A percentile compares a stretch with the other conserved stretches of the same genome.
These are phyloP conservation scores for Pseudopyricularia cyperi DNA, from an alignment of 2,329 filamentous ascomycete genomes.

Conservation along the genomic window DNA sequence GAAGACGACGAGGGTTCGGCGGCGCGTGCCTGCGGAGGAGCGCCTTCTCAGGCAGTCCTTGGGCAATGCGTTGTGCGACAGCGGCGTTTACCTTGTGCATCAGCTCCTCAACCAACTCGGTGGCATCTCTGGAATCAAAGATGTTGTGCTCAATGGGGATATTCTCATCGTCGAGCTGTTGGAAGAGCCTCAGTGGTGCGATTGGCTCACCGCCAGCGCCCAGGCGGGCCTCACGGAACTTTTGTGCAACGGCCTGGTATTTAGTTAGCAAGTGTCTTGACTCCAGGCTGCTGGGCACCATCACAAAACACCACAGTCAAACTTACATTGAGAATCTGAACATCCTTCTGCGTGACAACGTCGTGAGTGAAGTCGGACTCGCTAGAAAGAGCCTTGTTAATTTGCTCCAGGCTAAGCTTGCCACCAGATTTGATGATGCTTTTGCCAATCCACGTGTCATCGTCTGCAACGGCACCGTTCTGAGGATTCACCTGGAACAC, in stretches of 20 bases:
- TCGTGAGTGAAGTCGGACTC: constrained; percentile 48
- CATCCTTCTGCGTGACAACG: constrained; percentile 57
- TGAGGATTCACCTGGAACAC: constrained; percentile 81
- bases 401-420: constrained; percentile 72
- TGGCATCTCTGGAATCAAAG: constrained; percentile 78
- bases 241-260: constrained; percentile 61
- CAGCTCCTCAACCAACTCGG: constrained; percentile 90
- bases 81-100: constrained; percentile 85
- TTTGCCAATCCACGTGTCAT: constrained; percentile 88
- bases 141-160: constrained; percentile 94
- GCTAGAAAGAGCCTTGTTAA: constrained; percentile 67
- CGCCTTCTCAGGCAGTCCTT: constrained; percentile 79
- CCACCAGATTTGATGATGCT: constrained; percentile 84
- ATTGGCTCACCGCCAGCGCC: constrained; percentile 68
- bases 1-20: constrained; percentile 77
- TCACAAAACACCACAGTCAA: not conserved
- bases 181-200: constrained; percentile 74
- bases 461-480: constrained; percentile 67
- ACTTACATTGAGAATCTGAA: constrained; percentile 64
- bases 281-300: not conserved
- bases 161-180: constrained; percentile 95
- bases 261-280: not conserved
- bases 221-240: constrained; percentile 80
- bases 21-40: constrained; percentile 75
- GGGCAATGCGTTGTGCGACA: constrained; percentile 71